A percentile compares a stretch with the other conserved stretches of the same genome.
Conservation (phyloP, 2,329 filamentous ascomycete species). For the Pyrenochaeta sp. region DNA sequence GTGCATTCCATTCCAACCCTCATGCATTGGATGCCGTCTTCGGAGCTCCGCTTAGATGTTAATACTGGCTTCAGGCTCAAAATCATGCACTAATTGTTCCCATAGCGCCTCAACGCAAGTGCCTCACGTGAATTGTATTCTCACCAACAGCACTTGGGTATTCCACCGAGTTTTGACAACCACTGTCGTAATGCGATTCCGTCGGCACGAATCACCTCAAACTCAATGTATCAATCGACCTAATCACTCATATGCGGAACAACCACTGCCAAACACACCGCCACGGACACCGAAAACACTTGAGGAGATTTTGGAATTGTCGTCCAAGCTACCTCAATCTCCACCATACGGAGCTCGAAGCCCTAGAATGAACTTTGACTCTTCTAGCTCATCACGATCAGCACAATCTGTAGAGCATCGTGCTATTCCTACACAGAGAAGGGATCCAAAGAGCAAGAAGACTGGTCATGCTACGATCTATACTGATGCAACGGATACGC, state of each 20-base stretch:
- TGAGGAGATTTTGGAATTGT: slow-evolving; percentile 19
- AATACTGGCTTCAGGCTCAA: background rate
- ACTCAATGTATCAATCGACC: slow-evolving; percentile 8
- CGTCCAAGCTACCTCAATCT: slow-evolving; percentile 12
- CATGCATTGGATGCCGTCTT: background rate
- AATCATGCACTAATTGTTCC: background rate
- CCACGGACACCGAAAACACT: slow-evolving; percentile 23
- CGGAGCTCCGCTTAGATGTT: background rate
- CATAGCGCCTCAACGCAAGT: background rate
- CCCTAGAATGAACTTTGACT: background rate
- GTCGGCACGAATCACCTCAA: slow-evolving; percentile 8
- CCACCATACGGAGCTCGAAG: slow-evolving; percentile 7
- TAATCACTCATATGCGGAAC: slow-evolving; percentile 8
- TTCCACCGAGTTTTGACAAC: background rate
- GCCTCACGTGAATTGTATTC: background rate
- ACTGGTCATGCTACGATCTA: slow-evolving; percentile 34
- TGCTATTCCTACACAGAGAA: slow-evolving; percentile 2
- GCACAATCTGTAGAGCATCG: background rate
- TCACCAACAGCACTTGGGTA: too few relatives aligned
- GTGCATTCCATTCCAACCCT: slow-evolving; percentile 34
- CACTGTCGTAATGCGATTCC: slow-evolving; percentile 9
- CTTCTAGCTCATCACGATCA: background rate
- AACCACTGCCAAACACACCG: slow-evolving; percentile 9
- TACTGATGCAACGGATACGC: slow-evolving; percentile 35
- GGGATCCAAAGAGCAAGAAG: slow-evolving; percentile 34